Base-by-base conservation (phyloP, 2,329 filamentous ascomycete species). In the Penicillium olsonii region DNA sequence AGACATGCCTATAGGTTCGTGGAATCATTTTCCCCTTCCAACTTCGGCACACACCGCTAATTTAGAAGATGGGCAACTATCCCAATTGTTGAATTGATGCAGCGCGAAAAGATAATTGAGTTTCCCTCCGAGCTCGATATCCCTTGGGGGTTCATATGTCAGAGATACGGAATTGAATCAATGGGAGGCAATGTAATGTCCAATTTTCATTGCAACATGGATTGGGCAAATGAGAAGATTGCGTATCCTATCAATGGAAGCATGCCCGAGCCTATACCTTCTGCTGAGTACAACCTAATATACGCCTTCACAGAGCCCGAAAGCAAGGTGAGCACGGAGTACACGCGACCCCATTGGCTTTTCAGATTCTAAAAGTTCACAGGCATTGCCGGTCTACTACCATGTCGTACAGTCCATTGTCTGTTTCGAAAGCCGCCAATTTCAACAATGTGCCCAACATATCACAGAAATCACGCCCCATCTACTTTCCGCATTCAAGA, bases 121-220 rank as follows among this genome's bases (percentile, higher is more conserved):
- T 54, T 72, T 12, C 69, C 68, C 1, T 22, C 39, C 0, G 63
- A 68, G 33, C 61, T 73, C 6, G 55, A 61, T 10, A 35, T 49
- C 1, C 65, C 68, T 5, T 73, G 69, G 68, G 17, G 37, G 1
- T 63, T 60, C 20, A 59, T 71, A 5, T 66, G 70, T 47, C 42
- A 52, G 5, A 55, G 63, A 45, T 73, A 66, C 39, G 67, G 68
- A 6, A 59, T 65, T 8, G 43, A 49, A 14, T 63, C 69, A 9
- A 54, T 63, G 8, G 62, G 64, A 27, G 68, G 69, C 3, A 72
- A 71, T 46, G 60, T 61, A 35, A 68, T 56, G 39, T 57, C 59
- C 11, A 70, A 67, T 49, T 49, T 68, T 14, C 37, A 70, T 6
- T 63, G 62, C 39, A 70, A 70, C 50, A 69, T 71, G 42, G 52